Conservation (phyloP, 495 filamentous ascomycete species). For the Aspergillus coremiiformis region DNA sequence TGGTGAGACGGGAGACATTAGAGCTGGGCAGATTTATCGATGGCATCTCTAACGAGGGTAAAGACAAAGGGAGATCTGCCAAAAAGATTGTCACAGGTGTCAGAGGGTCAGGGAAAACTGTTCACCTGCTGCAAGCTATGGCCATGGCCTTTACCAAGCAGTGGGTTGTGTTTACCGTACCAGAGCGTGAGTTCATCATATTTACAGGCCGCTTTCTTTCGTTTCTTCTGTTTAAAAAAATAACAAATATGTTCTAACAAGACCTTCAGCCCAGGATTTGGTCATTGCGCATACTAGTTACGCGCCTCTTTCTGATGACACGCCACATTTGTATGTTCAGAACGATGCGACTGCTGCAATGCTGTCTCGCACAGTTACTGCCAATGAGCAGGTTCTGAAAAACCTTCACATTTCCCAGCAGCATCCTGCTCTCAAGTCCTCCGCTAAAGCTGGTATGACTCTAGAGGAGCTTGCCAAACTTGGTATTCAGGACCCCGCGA, state of each 20-base stretch:
- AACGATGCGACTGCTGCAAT: conserved; percentile 64
- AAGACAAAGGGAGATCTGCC: conserved; percentile 50
- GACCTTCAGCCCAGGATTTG: conserved; percentile 64
- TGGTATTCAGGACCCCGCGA: conserved; percentile 64
- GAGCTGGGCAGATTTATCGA: conserved; percentile 58
- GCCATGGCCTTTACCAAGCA: conserved; percentile 72
- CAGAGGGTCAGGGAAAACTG: conserved; percentile 73
- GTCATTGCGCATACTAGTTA: conserved; percentile 74
- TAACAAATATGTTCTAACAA: conserved; percentile 8
- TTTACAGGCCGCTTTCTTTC: neutral
- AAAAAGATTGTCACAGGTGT: conserved; percentile 66
- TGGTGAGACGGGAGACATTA: conserved; percentile 69
- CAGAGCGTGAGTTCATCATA: conserved; percentile 60
- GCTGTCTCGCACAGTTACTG: conserved; percentile 58
- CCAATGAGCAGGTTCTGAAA: conserved; percentile 62
- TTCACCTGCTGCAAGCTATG: conserved; percentile 78
- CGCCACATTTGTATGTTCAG: conserved; percentile 65
- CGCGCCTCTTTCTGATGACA: conserved; percentile 52
- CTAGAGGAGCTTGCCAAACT: conserved; percentile 60
- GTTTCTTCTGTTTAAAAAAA: no score
- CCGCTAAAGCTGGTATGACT: conserved; percentile 50
- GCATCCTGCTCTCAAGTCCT: conserved; percentile 51
- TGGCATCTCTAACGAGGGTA: conserved; percentile 35
- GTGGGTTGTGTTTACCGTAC: conserved; percentile 84
- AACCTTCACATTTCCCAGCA: conserved; percentile 48